Base-by-base conservation (phyloP, 441 rosid species). In the Pelargonium myrrhifolium region DNA sequence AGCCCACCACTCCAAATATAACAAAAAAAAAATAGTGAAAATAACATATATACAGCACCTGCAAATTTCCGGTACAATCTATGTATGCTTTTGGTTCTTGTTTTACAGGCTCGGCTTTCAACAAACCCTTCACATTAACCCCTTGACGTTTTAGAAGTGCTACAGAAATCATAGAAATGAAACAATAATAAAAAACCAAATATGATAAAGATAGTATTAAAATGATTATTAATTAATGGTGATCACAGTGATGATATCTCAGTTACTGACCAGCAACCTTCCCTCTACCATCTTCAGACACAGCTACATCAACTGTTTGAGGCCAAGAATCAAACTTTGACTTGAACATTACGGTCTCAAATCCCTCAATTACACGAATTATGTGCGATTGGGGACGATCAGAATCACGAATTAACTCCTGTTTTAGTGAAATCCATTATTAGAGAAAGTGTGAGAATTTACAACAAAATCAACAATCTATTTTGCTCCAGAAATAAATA, bases 71-170 rank as follows among this genome's bases (percentile, higher is more conserved):
- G 73, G 93, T 89, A 74, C 86, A 85, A 85, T 96, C 97, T 71
- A 96, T 93, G 86, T 90, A 83, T 71, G 97, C 96, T 42, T 93
- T 96, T 66, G 89, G 87, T 79, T 93, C 96, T 81, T 96, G 98
- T 66, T 76, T 84, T 53, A 82, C 85, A 47, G 97, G 87, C 79
- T 83, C 77, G 75, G 81, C 86, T 82, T 93, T 93, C 26, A 79
- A 53, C 80, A 83, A 68, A 45, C 96, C 97, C 83, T 96, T 96
- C 66, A 89, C 81, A 75, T 92, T 97, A 65, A 80, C 83, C 76
- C 97, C 99, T 90, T 93, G 96, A 78, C 93, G 99, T 91, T 93
- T 93, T 82, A 96, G 77, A 75, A 93, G 74, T 71, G 99, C 98
- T 96, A 82, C 22, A 68, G 76, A 65, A 65, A 61, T 2, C 72